Evolutionary conservation across 306 rosid species (phyloP).

Genomic region (Prunus persica): DNA sequence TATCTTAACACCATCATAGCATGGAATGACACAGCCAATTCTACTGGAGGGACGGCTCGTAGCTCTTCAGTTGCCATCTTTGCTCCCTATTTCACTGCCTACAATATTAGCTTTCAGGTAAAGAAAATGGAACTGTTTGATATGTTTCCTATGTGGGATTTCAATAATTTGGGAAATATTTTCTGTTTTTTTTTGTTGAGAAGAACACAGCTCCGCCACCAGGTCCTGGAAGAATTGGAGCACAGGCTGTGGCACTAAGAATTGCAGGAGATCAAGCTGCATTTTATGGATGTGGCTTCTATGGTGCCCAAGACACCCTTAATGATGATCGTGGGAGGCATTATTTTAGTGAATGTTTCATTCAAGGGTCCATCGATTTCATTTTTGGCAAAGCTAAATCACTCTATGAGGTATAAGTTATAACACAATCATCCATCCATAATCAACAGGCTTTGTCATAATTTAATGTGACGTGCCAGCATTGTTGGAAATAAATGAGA

Average conservation of each 20-base stretch:
- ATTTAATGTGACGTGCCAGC: no score
- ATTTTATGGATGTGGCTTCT: conserved; percentile 81
- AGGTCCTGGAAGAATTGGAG: conserved; percentile 55
- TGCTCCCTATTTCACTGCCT: conserved; percentile 67
- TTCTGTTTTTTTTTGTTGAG: background rate
- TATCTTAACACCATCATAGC: conserved; percentile 59
- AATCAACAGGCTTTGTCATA: no score
- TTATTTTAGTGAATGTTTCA: conserved; percentile 68
- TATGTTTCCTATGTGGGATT: background rate
- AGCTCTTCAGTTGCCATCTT: conserved; percentile 57
- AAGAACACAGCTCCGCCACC: conserved; percentile 68
- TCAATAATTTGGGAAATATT: background rate
- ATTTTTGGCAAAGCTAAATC: conserved; percentile 81
- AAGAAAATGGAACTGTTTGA: background rate
- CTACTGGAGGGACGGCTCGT: conserved; percentile 61
- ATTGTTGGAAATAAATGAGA: no score
- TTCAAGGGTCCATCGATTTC: conserved; percentile 87
- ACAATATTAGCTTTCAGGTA: conserved; percentile 80
- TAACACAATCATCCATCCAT: no score
- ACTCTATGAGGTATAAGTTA: conserved; percentile 56
- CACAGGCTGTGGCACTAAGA: conserved; percentile 77
- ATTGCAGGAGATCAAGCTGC: conserved; percentile 65
- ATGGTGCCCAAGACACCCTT: conserved; percentile 84
- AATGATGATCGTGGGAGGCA: conserved; percentile 75
- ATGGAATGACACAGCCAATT: conserved; percentile 86